Evolutionary conservation across 202 grass and related monocot genomes (phyloP), one percentile per base, ranked within the genome.

Genomic region (Alloteropsis angusta): DNA sequence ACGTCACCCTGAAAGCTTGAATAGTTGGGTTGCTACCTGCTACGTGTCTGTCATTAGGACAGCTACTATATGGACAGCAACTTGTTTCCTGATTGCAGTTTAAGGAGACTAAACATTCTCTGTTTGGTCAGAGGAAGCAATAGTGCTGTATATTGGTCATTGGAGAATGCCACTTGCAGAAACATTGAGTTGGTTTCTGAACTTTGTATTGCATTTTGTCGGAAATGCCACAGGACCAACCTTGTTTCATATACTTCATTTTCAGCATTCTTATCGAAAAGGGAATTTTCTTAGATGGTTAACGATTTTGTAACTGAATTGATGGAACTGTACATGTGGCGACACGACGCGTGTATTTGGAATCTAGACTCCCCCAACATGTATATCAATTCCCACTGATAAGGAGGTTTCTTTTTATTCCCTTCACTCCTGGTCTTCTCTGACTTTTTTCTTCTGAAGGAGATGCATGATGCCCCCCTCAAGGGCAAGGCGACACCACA

Each of bases 1-100:
- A 65, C 46, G 61, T 78, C 74, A 83, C 73, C 83, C 39, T 68
- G n/a, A 45, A 78, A 86, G 59, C 80, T 48, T 78, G 7, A 60
- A 85, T 46, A 63, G 28, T 38, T 68, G 2, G 12, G 45, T 23
- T 73, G 41, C 54, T 42, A 6, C 48, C 36, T 41, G 25, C 22
- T 75, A 90, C 79, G 79, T 86, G 83, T 80, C 68, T 54, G 3
- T 47, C 50, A 19, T 52, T 30, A 58, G 36, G 7, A 9, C 15
- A 58, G 19, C 50, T 39, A 21, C 28, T n/a, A n/a, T n/a, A n/a
- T n/a, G 38, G 12, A 4, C 35, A 28, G n/a, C 4, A 58, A 8
- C 28, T 36, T 9, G 2, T n/a, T 30, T 30, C 28, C 14, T 38
- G 48, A 23, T 43, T 6, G 7, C 4, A 43, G 10, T 71, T 77